Base-by-base conservation (phyloP, 2,329 filamentous ascomycete species). In the Ophiocordyceps camponoti-rufipedis region DNA sequence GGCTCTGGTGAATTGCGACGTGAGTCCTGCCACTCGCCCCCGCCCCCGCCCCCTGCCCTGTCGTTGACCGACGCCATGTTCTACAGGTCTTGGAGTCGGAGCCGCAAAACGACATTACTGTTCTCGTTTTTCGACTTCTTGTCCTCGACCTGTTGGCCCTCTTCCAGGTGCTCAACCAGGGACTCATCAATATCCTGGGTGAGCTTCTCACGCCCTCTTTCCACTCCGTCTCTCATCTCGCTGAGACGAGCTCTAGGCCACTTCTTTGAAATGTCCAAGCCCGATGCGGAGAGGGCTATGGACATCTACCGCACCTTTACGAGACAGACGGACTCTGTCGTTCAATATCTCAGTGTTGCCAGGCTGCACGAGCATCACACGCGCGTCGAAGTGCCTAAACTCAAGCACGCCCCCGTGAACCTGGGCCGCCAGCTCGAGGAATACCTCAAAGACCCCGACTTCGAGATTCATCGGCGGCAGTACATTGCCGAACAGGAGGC, bases 251-350 rank as follows among this genome's bases (percentile, higher is more conserved):
- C 58, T 50, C 23, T 31, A 93, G 87, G 91, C 54, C 85, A 93
- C 62, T 98, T 96, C 63, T 98, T 98, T 56, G 91, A 98, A 66
- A 89, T 98, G 82, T 95, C 91, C 44, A 85, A 85, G 56, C 74
- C 85, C 28, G 91, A 98, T 62, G 93, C 91, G 48, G 86, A 95
- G 61, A 77, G 88, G 50, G 87, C 91, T 47, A 78, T 98, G 65
- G 74, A 79, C 49, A 89, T 98, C 49, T 98, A 98, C 65, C 85
- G 88, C 58, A 82, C 74, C 14, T 98, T 98, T 57, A 86, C 86
- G 14, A 82, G 78, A 55, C 88, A 94, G 61, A 98, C 91, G 7
- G 88, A 96, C 54, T 78, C 81, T 51, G 89, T 96, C 1, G 89
- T 98, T 14, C 80, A 86, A 55, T 98, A 89, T 57, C 74, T 98